Conservation (phyloP, 257 asterid genomes). For the Solanum corneliomulleri region DNA sequence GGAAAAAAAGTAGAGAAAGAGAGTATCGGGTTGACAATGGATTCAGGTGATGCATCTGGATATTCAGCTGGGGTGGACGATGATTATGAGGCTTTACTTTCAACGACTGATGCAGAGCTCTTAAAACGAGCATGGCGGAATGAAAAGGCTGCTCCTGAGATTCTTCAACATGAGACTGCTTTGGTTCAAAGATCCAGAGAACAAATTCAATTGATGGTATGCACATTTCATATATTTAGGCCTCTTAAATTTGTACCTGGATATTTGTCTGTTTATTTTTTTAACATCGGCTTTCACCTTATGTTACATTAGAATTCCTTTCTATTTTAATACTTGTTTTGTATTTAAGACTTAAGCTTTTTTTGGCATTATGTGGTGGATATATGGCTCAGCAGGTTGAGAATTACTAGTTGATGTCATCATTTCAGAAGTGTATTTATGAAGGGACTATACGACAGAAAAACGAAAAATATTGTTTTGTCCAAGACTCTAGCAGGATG, state of each 20-base stretch:
- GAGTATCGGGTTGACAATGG: constrained; percentile 21
- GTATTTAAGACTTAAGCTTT: neutral
- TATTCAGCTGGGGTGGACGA: constrained; percentile 34
- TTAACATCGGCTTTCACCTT: neutral
- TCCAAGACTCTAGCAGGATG: neutral
- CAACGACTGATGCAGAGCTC: constrained; percentile 70
- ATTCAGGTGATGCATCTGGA: constrained; percentile 26
- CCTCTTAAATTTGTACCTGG: neutral
- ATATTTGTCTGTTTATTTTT: neutral
- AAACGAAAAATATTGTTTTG: neutral
- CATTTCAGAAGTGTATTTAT: neutral
- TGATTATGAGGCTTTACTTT: constrained; percentile 55
- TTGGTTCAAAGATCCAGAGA: constrained; percentile 62
- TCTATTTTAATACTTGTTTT: neutral
- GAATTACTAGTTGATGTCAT: neutral
- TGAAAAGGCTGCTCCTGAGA: constrained; percentile 93
- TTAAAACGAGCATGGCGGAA: constrained; percentile 83
- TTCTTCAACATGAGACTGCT: constrained; percentile 50
- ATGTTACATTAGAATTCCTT: neutral
- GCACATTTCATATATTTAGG: neutral
- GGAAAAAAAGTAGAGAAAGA: neutral
- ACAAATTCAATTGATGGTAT: constrained; percentile 64
- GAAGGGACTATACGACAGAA: neutral
- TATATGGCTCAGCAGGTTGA: neutral
- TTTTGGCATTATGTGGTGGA: neutral